These are phyloP conservation scores for Citrus australasica DNA, from an alignment of 345 rosid genomes.

Conservation along the genomic window DNA sequence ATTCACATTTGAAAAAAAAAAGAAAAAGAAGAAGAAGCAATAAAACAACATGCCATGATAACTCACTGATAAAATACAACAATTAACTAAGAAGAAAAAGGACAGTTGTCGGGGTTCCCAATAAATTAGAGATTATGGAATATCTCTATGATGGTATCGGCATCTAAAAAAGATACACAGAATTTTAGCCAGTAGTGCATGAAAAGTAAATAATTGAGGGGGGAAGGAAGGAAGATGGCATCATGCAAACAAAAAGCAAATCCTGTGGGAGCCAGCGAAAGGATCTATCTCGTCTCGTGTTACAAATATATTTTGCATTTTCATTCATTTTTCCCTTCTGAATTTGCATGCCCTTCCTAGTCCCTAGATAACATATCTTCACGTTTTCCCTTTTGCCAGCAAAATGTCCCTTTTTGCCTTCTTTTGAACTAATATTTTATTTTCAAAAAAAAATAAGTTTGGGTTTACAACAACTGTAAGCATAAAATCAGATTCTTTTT, in stretches of 20 bases:
- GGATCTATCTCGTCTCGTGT: constrained; percentile 17
- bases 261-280: constrained; percentile 12
- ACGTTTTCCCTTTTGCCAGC: not conserved
- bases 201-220: not conserved
- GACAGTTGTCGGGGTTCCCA: not conserved
- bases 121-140: too few relatives aligned
- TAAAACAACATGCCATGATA: not conserved
- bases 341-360: constrained; percentile 4
- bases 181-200: not conserved
- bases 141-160: not conserved
- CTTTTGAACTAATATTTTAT: not conserved
- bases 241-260: constrained; percentile 18
- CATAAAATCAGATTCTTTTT: not conserved
- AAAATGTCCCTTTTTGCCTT: not conserved
- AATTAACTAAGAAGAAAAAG: not conserved
- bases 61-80: not conserved
- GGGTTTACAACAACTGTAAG: not conserved
- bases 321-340: not conserved
- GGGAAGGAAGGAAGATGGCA: not conserved
- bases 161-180: not conserved
- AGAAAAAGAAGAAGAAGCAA: not conserved
- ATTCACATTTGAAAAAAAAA: not conserved
- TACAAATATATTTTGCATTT: not conserved
- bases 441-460: not conserved
- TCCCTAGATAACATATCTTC: constrained; percentile 2